These are phyloP conservation scores for Bipolaris bicolor DNA, from an alignment of 2,329 filamentous ascomycete species.

Conservation along the genomic window DNA sequence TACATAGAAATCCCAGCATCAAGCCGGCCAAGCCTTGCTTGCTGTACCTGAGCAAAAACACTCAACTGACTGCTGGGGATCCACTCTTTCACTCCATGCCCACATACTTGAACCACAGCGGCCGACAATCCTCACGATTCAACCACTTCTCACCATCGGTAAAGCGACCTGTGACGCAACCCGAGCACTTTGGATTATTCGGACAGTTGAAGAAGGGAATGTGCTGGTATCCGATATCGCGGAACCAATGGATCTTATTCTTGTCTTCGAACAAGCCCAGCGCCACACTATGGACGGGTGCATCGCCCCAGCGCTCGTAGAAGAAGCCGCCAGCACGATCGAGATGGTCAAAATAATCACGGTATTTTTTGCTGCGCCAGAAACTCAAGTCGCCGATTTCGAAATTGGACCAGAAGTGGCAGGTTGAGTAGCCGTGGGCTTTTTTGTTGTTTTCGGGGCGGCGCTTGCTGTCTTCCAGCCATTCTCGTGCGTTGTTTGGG, in stretches of 20 bases:
- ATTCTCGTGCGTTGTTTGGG: conserved; percentile 82
- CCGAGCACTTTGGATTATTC: conserved; percentile 90
- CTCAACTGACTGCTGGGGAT: not conserved
- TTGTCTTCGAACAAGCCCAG: conserved; percentile 90
- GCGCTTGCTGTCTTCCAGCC: conserved; percentile 79
- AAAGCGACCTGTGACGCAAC: conserved; percentile 84
- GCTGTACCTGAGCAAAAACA: not conserved
- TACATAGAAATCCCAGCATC: not conserved
- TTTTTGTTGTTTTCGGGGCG: conserved; percentile 79
- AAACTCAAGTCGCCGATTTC: conserved; percentile 94
- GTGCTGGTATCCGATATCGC: conserved; percentile 97
- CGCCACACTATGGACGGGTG: conserved; percentile 93
- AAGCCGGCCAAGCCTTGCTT: too few relatives aligned
- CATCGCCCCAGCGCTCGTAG: conserved; percentile 98
- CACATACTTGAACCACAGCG: conserved; percentile 96
- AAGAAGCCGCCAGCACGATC: conserved; percentile 96
- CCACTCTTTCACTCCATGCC: conserved; percentile 67
- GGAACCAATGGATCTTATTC: conserved; percentile 96
- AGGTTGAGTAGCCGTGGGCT: conserved; percentile 94
- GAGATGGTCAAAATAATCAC: conserved; percentile 95
- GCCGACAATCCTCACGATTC: conserved; percentile 88
- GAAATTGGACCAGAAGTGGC: conserved; percentile 99
- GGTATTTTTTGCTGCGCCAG: conserved; percentile 87
- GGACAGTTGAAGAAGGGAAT: conserved; percentile 99
- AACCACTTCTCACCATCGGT: conserved; percentile 88